Percentiles rank a stretch among this genome's conserved stretches.
phyloP scores from a whole-genome alignment of 768 basidiomycete genomes.

The Phaffia australis region DNA sequence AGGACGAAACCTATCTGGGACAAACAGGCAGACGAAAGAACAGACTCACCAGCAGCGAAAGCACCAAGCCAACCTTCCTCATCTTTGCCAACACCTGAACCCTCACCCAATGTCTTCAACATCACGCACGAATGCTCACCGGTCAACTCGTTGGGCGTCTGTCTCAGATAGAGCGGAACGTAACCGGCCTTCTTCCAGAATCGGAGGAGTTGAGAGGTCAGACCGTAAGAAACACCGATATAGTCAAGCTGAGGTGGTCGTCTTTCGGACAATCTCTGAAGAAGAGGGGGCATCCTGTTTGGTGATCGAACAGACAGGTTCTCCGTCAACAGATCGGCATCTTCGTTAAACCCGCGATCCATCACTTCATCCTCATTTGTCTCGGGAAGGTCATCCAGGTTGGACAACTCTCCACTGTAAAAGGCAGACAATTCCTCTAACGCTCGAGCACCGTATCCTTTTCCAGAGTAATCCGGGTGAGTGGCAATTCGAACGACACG shows the following conservation, averaged over 20 bases:
- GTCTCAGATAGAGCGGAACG: slow-evolving; percentile 81
- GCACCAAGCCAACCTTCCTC: slow-evolving; percentile 72
- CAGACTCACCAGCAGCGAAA: slow-evolving; percentile 49
- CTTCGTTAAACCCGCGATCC: slow-evolving; percentile 33
- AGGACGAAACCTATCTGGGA: neutral
- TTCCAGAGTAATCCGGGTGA: slow-evolving; percentile 92
- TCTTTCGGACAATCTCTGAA: slow-evolving; percentile 78
- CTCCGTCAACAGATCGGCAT: slow-evolving; percentile 61
- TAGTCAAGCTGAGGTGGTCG: slow-evolving; percentile 87
- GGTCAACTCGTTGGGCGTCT: slow-evolving; percentile 86
- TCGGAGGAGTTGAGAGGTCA: slow-evolving; percentile 72
- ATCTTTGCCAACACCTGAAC: slow-evolving; percentile 47
- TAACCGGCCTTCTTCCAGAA: slow-evolving; percentile 96
- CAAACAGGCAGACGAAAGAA: too few relatives aligned
- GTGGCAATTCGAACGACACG: slow-evolving; percentile 86
- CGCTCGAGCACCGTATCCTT: slow-evolving; percentile 92
- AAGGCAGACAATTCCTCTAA: slow-evolving; percentile 76
- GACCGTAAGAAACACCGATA: slow-evolving; percentile 88
- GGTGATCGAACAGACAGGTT: slow-evolving; percentile 57
- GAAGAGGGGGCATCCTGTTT: slow-evolving; percentile 76
- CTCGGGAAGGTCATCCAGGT: slow-evolving; percentile 57
- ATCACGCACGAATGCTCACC: slow-evolving; percentile 96
- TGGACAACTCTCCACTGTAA: slow-evolving; percentile 86
- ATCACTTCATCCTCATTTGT: slow-evolving; percentile 30
- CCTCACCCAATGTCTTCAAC: slow-evolving; percentile 56